A percentile compares a stretch with the other conserved stretches of the same genome.
phyloP scores from a whole-genome alignment of 2,329 filamentous ascomycete species.

The Penicillium carneum region DNA sequence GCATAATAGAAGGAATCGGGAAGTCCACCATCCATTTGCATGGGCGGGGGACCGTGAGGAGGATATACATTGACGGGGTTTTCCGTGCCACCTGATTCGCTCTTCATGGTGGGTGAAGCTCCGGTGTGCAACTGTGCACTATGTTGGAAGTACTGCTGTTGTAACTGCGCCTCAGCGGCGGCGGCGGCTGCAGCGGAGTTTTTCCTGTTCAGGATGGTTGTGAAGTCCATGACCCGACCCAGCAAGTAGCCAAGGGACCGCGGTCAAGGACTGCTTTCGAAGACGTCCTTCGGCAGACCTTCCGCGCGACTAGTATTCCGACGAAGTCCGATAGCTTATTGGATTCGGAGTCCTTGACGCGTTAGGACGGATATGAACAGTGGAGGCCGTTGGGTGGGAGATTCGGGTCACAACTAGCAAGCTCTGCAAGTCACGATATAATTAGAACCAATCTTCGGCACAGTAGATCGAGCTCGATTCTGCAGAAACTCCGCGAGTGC shows the following conservation, averaged over 20 bases:
- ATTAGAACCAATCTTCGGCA: background rate
- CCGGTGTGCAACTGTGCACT: constrained; percentile 48
- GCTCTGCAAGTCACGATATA: background rate
- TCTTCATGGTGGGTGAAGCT: constrained; percentile 63
- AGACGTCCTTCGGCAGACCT: constrained; percentile 30
- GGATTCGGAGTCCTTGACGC: constrained; percentile 15
- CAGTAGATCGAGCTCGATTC: background rate
- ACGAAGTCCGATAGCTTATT: constrained; percentile 8
- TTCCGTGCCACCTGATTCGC: constrained; percentile 65
- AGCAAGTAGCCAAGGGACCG: constrained; percentile 42
- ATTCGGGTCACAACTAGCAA: background rate
- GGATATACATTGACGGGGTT: constrained; percentile 65
- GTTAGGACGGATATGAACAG: background rate
- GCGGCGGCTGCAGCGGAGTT: constrained; percentile 54
- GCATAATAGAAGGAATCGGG: constrained; percentile 37
- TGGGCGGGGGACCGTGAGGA: constrained; percentile 61
- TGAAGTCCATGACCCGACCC: constrained; percentile 60
- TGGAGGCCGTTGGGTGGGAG: background rate
- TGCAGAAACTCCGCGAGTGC: constrained; percentile 1
- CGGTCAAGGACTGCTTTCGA: constrained; percentile 42
- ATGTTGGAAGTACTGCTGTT: constrained; percentile 55
- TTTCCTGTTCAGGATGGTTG: constrained; percentile 60
- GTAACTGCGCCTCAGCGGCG: constrained; percentile 53
- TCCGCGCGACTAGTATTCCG: constrained; percentile 1
- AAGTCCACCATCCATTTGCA: constrained; percentile 54